Conservation (phyloP, 202 grass and related monocot species). For the Carex arenaria region DNA sequence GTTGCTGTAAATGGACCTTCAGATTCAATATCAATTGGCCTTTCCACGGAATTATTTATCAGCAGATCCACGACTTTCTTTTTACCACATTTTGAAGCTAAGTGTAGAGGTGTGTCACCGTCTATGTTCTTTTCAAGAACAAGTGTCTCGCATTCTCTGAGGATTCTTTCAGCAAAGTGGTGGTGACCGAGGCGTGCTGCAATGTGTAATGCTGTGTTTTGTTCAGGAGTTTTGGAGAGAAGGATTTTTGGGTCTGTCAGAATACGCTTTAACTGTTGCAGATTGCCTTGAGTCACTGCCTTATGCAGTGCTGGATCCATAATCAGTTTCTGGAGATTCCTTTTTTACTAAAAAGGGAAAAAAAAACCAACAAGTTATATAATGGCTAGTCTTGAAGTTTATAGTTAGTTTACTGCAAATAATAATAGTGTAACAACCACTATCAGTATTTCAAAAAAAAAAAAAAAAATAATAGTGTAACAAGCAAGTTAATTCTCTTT, state of each 20-base stretch:
- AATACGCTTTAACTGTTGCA: slow-evolving; percentile 8
- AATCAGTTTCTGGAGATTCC: not conserved
- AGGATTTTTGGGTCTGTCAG: not conserved
- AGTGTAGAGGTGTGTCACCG: slow-evolving; percentile 60
- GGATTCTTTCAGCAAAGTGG: slow-evolving; percentile 14
- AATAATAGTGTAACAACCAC: not conserved
- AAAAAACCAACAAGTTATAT: not conserved
- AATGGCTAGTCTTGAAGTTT: not conserved
- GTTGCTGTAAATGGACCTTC: not conserved
- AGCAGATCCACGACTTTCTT: slow-evolving; percentile 11
- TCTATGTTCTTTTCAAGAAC: slow-evolving; percentile 32
- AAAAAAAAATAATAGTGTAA: not conserved
- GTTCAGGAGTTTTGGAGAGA: slow-evolving; percentile 36
- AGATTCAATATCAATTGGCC: not conserved
- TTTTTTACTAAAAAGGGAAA: not conserved
- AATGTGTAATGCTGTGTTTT: slow-evolving; percentile 59
- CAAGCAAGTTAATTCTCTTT: not conserved
- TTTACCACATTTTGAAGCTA: slow-evolving; percentile 43
- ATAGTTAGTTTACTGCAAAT: not conserved
- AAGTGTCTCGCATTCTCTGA: not conserved
- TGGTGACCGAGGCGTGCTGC: slow-evolving; percentile 36
- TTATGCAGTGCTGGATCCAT: slow-evolving; percentile 44
- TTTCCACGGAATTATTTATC: not conserved
- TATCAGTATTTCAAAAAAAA: too few species aligned
- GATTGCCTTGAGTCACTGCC: slow-evolving; percentile 34